Percentiles rank a stretch among this genome's conserved stretches.
These are phyloP conservation scores for Botrytis porri DNA, from an alignment of 2,329 filamentous ascomycete species.

Conservation along the genomic window DNA sequence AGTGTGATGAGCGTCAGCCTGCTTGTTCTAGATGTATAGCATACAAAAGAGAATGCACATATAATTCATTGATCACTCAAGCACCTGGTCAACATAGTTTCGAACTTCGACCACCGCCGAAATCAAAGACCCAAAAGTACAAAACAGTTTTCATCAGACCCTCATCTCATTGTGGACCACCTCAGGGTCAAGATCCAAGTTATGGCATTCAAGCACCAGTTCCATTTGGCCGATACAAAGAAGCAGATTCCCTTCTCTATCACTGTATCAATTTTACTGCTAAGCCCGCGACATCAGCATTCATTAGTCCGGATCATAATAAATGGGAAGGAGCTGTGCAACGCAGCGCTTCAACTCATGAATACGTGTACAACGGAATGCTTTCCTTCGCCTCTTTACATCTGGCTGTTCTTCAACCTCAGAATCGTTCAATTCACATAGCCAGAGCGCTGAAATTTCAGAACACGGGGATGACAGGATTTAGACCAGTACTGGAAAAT, in stretches of 20 bases:
- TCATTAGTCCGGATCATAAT: conserved; percentile 6
- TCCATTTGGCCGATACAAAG: background rate
- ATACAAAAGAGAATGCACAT: conserved; percentile 17
- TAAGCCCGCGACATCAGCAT: conserved; percentile 9
- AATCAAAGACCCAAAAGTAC: background rate
- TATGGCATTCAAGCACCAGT: background rate
- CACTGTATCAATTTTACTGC: conserved; percentile 11
- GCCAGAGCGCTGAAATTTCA: conserved; percentile 8
- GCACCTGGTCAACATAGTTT: conserved; percentile 16
- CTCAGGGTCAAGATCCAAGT: background rate
- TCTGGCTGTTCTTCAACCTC: conserved; percentile 1
- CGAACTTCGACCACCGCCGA: background rate
- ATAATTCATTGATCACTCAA: conserved; percentile 9
- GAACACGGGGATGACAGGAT: conserved; percentile 1
- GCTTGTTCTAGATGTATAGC: conserved; percentile 11
- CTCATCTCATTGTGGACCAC: background rate
- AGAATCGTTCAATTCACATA: background rate
- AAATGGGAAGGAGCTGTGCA: conserved; percentile 11
- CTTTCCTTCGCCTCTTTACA: conserved; percentile 15
- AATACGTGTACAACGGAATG: conserved; percentile 18
- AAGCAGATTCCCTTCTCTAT: conserved; percentile 10
- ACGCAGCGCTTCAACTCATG: background rate
- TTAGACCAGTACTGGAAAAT: background rate
- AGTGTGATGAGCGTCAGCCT: conserved; percentile 18
- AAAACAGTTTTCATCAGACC: background rate